Conservation (phyloP, 2,329 filamentous ascomycete species). For the Trichoderma atroviride region DNA sequence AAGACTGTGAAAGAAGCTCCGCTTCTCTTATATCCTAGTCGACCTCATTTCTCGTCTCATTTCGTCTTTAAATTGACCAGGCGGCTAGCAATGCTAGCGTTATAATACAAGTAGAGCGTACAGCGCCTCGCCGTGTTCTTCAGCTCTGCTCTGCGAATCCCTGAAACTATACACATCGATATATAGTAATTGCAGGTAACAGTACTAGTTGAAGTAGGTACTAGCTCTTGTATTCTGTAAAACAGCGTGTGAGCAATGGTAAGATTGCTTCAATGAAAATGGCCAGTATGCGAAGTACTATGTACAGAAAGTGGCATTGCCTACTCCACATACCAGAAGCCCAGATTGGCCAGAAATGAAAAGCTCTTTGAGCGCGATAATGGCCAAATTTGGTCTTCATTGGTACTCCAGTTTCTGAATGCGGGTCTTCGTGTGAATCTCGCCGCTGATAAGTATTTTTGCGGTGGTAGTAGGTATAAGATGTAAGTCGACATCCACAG, state of each 20-base stretch:
- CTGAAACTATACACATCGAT: neutral
- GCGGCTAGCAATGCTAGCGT: constrained; percentile 1
- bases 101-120: neutral
- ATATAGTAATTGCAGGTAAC: neutral
- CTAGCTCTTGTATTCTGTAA: neutral
- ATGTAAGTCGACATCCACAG: constrained; percentile 3
- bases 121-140: neutral
- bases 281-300: neutral
- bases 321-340: neutral
- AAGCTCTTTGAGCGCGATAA: neutral
- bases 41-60: constrained; percentile 26
- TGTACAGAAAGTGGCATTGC: neutral
- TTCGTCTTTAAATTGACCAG: constrained; percentile 18
- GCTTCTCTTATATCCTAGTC: constrained; percentile 16
- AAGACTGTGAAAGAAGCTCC: constrained; percentile 15
- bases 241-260: neutral
- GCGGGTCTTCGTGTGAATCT: constrained; percentile 1
- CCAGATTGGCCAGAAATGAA: neutral
- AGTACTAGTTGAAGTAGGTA: neutral
- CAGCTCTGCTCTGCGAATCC: neutral
- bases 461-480: neutral
- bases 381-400: neutral
- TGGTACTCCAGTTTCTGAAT: neutral
- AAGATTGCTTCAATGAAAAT: neutral
- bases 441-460: neutral